Evolutionary conservation across 306 rosid genomes (phyloP), one percentile per base, ranked within the genome.

Genomic region (Geum urbanum): DNA sequence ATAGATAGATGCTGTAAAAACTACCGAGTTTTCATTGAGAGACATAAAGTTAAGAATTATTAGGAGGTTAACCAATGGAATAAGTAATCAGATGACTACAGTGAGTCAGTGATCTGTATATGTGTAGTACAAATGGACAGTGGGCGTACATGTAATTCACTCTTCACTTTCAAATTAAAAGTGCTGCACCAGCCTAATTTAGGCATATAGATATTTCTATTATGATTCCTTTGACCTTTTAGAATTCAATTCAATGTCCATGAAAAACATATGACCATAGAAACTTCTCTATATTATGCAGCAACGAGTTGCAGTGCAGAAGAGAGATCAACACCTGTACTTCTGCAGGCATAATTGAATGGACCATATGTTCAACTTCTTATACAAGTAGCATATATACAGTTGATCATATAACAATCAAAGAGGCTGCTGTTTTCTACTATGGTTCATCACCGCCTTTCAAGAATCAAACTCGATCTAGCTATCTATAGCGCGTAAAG

Each of bases 401-500:
- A 59, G 45, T 3, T 37, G 63, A 5, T 18, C 43, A 11, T 32
- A 57, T 32, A 59, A 7, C 12, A 59, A 7, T 35, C 22, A 15
- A 58, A 58, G 6, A 35, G 64, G 64, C 64, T 14, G 22, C 54
- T 32, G 37, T 32, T 27, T 59, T 14, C 32, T 9, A 44, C 18
- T 56, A 9, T 69, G 20, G 27, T 55, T 43, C 44, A 15, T 70
- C 5, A 55, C 55, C 51, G 66, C 32, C 74, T 56, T 70, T 56
- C 13, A 6, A 44, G 74, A 70, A 70, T 44, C 66, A 70, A 44
- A 43, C 16, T 27, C 35, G 37, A 32, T 32, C 37, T 32, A 32
- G 2, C 37, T 32, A 32, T 32, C 37, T 32, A 32, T 43, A 70
- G 40, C 44, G 44, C 5, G 64, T 59, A 5, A 59, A 32, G 22